These are phyloP conservation scores for Orbilia quercus DNA, from an alignment of 2,329 filamentous ascomycete genomes.

Conservation along the genomic window DNA sequence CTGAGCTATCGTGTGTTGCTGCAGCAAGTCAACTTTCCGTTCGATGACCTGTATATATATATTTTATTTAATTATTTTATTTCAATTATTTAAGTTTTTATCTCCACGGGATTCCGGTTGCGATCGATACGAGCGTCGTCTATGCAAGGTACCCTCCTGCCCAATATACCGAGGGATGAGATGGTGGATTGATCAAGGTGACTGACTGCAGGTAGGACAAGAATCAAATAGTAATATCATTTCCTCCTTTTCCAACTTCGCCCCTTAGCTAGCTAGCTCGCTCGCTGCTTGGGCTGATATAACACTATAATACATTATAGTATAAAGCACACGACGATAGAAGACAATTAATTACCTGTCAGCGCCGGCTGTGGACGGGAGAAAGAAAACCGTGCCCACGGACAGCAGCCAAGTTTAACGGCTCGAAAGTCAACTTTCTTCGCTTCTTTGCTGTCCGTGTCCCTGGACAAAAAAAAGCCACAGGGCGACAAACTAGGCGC, in stretches of 20 bases:
- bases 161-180: background rate
- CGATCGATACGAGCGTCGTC: constrained; percentile 1
- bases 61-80: too few species aligned
- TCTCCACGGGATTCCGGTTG: background rate
- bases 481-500: background rate
- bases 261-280: background rate
- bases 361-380: constrained; percentile 3
- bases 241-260: constrained; percentile 1
- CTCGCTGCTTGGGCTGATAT: constrained; percentile 7
- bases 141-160: constrained; percentile 16
- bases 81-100: background rate
- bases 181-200: background rate
- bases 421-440: too few species aligned
- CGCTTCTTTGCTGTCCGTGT: constrained; percentile 1
- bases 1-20: background rate
- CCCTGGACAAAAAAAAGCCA: background rate
- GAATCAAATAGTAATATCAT: background rate
- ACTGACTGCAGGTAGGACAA: background rate
- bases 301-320: background rate
- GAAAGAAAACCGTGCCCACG: constrained; percentile 4
- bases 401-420: too few species aligned
- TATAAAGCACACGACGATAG: too few species aligned
- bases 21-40: too few species aligned
- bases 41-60: too few species aligned
- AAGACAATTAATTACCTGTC: background rate